A percentile compares a stretch with the other conserved stretches of the same genome.
Conservation (phyloP, 2,329 filamentous ascomycete species). For the Diaporthe nobilis region DNA sequence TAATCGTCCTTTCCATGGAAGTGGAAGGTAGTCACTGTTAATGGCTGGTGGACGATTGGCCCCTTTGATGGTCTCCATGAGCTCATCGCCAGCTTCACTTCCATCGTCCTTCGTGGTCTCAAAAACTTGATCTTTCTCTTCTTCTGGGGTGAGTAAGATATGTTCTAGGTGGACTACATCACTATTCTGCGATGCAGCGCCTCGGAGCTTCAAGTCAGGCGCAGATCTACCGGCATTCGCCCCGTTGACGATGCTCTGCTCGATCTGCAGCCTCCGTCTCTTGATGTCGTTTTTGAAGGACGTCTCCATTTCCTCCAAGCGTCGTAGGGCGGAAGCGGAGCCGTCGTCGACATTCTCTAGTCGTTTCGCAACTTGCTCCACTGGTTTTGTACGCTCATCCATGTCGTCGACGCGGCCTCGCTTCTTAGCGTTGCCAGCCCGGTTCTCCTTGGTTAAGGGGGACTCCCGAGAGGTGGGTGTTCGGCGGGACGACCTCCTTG, state of each 20-base stretch:
- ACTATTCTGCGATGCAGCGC: not conserved
- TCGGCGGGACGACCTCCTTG: constrained; percentile 35
- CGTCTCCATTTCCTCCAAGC: constrained; percentile 65
- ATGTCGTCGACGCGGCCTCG: not conserved
- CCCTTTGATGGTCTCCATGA: constrained; percentile 52
- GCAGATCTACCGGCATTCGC: not conserved
- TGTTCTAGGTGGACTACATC: constrained; percentile 39
- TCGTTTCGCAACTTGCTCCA: not conserved
- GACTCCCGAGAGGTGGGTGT: not conserved
- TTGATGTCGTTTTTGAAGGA: constrained; percentile 59
- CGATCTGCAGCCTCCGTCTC: constrained; percentile 62
- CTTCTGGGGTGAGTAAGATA: constrained; percentile 46
- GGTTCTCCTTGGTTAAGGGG: not conserved
- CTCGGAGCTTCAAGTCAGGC: not conserved
- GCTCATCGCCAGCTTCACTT: constrained; percentile 38
- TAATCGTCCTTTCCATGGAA: constrained; percentile 91
- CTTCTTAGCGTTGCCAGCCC: not conserved
- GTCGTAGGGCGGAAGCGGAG: constrained; percentile 58
- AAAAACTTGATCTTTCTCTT: constrained; percentile 42
- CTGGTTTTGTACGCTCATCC: not conserved
- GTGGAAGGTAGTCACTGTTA: constrained; percentile 84
- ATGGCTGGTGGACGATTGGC: constrained; percentile 79
- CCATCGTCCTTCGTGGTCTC: constrained; percentile 37
- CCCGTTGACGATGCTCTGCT: constrained; percentile 54
- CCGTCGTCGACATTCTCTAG: constrained; percentile 42